Conservation (phyloP, 805 yeast species). For the Yarrowia sp. region DNA sequence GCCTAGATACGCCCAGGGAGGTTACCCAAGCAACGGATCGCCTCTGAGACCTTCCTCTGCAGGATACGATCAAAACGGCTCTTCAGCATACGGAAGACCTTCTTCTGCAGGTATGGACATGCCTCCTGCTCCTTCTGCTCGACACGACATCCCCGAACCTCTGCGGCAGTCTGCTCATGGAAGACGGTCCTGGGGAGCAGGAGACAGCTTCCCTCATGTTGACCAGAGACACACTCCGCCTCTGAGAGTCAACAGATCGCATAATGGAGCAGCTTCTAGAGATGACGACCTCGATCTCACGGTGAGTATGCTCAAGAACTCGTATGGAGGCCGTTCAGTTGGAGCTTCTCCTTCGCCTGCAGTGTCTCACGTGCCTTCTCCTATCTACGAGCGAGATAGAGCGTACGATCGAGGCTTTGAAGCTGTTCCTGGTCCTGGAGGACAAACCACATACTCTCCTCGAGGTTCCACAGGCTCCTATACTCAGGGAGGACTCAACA, state of each 20-base stretch:
- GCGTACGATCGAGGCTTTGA: conserved; percentile 28
- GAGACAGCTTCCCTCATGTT: conserved; percentile 1
- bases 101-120: conserved; percentile 16
- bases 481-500: conserved; percentile 13
- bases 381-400: conserved; percentile 18
- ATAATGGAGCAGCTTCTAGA: not conserved
- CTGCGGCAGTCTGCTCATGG: conserved; percentile 17
- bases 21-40: conserved; percentile 5
- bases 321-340: conserved; percentile 24
- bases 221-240: not conserved
- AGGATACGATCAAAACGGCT: not conserved
- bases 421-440: not conserved
- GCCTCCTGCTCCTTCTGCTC: not conserved
- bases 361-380: not conserved
- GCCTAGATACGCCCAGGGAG: conserved; percentile 1
- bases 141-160: conserved; percentile 28
- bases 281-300: conserved; percentile 21
- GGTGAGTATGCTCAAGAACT: conserved; percentile 31
- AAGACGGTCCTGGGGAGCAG: conserved; percentile 34
- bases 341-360: not conserved
- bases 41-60: conserved; percentile 20
- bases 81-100: conserved; percentile 2
- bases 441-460: conserved; percentile 28
- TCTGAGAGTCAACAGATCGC: not conserved
- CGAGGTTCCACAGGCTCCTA: conserved; percentile 28